Evolutionary conservation across 2,329 filamentous ascomycete genomes (phyloP).

Genomic region (Amauroascus niger): DNA sequence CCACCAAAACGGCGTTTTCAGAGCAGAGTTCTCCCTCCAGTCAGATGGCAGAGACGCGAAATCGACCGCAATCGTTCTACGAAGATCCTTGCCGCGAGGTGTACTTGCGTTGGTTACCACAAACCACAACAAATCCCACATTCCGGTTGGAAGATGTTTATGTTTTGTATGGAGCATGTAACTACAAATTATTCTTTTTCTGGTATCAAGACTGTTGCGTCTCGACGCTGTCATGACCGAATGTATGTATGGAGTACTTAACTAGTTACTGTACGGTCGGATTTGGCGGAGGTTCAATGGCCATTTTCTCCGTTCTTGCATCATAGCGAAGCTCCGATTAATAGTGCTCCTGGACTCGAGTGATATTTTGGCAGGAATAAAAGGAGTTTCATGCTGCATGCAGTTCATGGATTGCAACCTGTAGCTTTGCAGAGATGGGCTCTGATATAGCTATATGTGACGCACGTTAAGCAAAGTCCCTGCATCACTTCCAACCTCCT

Average conservation of each 20-base stretch:
- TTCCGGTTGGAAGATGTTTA: not conserved
- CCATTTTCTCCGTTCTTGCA: no score
- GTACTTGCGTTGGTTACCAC: no score
- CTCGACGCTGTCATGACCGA: conserved; percentile 1
- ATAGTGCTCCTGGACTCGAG: no score
- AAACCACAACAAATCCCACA: not conserved
- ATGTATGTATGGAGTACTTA: not conserved
- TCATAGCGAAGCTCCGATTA: no score
- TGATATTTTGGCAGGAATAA: no score
- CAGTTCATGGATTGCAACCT: no score
- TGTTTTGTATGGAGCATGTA: not conserved
- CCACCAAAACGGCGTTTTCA: not conserved
- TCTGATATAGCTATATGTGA: no score
- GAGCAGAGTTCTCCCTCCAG: not conserved
- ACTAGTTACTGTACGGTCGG: not conserved
- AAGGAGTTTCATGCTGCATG: no score
- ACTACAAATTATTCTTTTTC: not conserved
- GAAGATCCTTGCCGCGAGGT: not conserved
- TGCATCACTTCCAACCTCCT: no score
- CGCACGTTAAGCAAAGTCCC: no score
- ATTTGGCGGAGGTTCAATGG: no score
- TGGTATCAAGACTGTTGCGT: not conserved
- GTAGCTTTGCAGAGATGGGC: no score
- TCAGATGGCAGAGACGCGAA: not conserved
- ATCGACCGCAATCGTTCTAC: not conserved